Conservation (phyloP, 495 filamentous ascomycete species). For the Parathielavia hyrcaniae region DNA sequence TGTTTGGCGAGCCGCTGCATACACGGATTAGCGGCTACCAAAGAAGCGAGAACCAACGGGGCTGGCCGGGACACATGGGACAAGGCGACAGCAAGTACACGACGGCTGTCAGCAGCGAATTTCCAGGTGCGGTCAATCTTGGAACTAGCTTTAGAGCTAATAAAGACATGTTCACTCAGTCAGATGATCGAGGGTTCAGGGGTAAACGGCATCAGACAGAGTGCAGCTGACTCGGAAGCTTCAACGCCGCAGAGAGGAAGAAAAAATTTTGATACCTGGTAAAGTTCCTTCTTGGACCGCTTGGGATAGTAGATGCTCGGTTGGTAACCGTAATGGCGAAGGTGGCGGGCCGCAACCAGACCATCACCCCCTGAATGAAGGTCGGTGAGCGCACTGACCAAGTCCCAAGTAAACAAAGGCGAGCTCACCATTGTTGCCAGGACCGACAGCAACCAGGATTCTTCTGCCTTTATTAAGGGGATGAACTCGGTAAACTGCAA, state of each 20-base stretch:
- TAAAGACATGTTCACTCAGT: not conserved
- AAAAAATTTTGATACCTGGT: conserved; percentile 52
- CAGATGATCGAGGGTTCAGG: not conserved
- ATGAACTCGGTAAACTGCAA: conserved; percentile 72
- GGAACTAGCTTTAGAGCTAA: conserved; percentile 6
- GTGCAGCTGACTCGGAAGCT: not conserved
- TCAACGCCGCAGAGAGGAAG: not conserved
- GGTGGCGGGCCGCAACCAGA: conserved; percentile 87
- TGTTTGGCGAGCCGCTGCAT: conserved; percentile 71
- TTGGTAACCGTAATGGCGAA: conserved; percentile 88
- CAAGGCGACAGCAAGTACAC: conserved; percentile 24
- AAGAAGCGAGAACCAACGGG: conserved; percentile 13
- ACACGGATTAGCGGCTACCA: conserved; percentile 23
- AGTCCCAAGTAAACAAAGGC: conserved; percentile 14
- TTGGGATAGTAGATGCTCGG: conserved; percentile 93
- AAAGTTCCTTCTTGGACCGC: conserved; percentile 79
- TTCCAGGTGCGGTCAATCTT: not conserved
- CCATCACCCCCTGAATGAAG: conserved; percentile 70
- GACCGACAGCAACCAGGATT: conserved; percentile 84
- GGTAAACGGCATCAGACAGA: not conserved
- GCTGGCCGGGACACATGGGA: conserved; percentile 6
- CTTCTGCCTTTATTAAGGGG: conserved; percentile 64
- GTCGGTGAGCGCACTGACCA: conserved; percentile 27
- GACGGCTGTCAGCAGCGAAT: conserved; percentile 7
- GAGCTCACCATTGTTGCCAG: conserved; percentile 81